These are phyloP conservation scores for Entamoeba invadens DNA, from an alignment of 208 protist genomes.

Conservation along the genomic window DNA sequence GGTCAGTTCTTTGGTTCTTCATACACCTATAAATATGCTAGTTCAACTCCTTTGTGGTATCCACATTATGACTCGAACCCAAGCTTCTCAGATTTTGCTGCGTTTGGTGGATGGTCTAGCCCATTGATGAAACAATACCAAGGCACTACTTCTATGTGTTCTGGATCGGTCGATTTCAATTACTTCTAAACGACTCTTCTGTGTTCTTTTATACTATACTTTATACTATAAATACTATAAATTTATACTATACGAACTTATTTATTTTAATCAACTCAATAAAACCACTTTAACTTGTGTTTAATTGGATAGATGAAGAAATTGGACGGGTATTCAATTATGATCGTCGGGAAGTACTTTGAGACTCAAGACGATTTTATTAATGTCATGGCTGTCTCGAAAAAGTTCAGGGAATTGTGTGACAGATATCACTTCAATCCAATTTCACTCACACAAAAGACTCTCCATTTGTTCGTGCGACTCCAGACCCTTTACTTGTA, in stretches of 20 bases:
- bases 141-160: conserved; percentile 5
- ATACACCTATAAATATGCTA: background rate
- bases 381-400: background rate
- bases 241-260: no score
- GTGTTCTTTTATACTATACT: background rate
- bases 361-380: background rate
- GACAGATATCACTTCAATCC: background rate
- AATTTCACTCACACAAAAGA: no score
- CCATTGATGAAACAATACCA: conserved; percentile 1
- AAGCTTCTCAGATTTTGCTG: background rate
- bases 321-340: background rate
- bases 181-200: background rate
- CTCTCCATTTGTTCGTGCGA: no score
- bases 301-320: no score
- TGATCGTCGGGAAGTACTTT: background rate
- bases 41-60: background rate
- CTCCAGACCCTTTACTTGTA: no score
- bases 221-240: no score
- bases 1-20: background rate
- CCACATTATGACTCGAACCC: background rate
- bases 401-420: background rate
- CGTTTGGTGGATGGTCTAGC: conserved; percentile 10
- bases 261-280: no score
- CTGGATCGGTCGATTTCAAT: background rate
- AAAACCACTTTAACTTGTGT: no score